Conservation (phyloP, 257 asterid species). For the Lithospermum erythrorhizon region DNA sequence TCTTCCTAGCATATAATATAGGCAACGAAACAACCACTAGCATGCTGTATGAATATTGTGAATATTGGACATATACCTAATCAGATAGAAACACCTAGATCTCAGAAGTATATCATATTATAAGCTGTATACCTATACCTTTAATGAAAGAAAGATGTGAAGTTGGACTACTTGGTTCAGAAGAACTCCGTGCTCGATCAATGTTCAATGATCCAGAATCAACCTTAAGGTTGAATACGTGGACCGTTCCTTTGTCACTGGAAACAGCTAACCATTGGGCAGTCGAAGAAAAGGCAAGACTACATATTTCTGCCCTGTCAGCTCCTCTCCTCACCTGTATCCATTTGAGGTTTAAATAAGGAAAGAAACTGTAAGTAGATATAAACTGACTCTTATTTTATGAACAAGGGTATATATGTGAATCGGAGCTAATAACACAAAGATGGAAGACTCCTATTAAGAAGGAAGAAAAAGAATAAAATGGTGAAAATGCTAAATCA, state of each 20-base stretch:
- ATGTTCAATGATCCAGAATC: constrained; percentile 43
- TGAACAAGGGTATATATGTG: not conserved
- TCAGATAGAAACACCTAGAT: no score
- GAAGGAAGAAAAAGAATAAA: not conserved
- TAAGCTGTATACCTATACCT: constrained; percentile 56
- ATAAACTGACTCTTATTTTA: not conserved
- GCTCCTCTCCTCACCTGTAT: constrained; percentile 88
- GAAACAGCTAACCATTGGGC: constrained; percentile 95
- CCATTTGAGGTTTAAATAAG: not conserved
- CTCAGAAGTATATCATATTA: not conserved
- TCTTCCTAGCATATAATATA: no score
- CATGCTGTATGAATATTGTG: no score
- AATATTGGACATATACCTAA: no score
- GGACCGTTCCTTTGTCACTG: constrained; percentile 93
- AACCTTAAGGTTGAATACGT: constrained; percentile 71
- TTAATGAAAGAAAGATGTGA: constrained; percentile 69
- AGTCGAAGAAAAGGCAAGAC: constrained; percentile 73
- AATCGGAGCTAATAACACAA: not conserved
- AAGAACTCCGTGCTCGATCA: constrained; percentile 38
- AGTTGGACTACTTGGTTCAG: constrained; percentile 33
- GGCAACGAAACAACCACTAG: no score
- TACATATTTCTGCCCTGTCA: constrained; percentile 82
- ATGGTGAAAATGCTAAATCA: no score
- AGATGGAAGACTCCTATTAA: not conserved
- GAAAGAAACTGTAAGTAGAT: not conserved